Base-by-base conservation (phyloP, 192 early-diverging fungal species). In the Pilobolus umbonatus region DNA sequence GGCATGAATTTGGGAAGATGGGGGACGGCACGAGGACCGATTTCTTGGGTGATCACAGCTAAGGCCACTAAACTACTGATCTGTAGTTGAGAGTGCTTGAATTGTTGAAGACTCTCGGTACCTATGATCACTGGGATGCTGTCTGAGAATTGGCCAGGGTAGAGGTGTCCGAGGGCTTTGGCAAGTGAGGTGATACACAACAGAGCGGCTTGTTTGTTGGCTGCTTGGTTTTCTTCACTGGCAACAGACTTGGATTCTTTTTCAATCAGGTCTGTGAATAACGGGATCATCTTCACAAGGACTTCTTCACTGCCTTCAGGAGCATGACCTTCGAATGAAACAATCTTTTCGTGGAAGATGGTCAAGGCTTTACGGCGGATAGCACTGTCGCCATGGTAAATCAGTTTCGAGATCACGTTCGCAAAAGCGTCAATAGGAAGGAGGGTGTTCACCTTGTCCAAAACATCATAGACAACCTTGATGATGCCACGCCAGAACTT, bases 1-100 rank as follows among this genome's bases (percentile, higher is more conserved):
- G 89, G 92, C 79, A 98, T 85, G 46, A 92, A 88, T 72, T 88
- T 86, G 53, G 90, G 88, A 55, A 98, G 67, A 62, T 70, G 77
- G 5, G 93, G 88, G 14, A 95, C 80, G 15, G 85, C 74, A 30
- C 90, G 85, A 40, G 90, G 65, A 22, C 90, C 91, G 22, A 95
- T 77, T 56, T 86, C 84, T 48, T 75, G 74, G 67, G 62, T 73
- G 47, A 81, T 67, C 22, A 83, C 68, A 5, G 83, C 75, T 11
- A 90, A 51, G 60, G 80, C 81, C 24, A 81, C 81, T 47, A 91
- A 47, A 67, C 76, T 78, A 0, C 74, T 74, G 4, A 74, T 72
- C 58, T 78, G 67, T 30, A 81, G 58, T 30, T 78, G 69, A 49
- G 71, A 60, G 47, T 78, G 75, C 7, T 67, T 42, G 42, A 68